phyloP scores from a whole-genome alignment of 192 early-diverging fungal species.

The Entomortierella chlamydospora region DNA sequence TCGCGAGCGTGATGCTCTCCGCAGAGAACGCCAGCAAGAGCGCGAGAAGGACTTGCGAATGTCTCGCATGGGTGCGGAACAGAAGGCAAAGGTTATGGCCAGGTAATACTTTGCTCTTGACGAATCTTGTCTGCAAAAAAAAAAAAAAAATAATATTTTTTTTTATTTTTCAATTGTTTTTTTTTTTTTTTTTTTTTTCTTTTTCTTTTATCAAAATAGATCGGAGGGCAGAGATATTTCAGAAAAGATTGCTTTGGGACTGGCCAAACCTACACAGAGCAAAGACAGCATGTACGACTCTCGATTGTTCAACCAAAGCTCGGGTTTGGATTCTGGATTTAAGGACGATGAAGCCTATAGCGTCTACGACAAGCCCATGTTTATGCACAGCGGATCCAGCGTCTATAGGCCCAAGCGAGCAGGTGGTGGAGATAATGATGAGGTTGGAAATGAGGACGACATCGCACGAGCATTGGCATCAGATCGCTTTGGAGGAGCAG shows the following conservation, averaged over 20 bases:
- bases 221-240: constrained; percentile 93
- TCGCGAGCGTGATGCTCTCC: constrained; percentile 87
- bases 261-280: constrained; percentile 90
- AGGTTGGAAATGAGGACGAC: constrained; percentile 74
- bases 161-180: not conserved
- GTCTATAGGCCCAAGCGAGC: constrained; percentile 86
- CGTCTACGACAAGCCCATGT: constrained; percentile 97
- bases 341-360: constrained; percentile 93
- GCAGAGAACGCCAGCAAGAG: constrained; percentile 85
- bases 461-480: constrained; percentile 76
- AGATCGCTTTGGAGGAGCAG: constrained; percentile 70
- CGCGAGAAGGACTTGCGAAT: constrained; percentile 88
- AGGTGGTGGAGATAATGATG: constrained; percentile 67
- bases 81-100: constrained; percentile 81
- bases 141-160: not conserved
- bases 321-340: constrained; percentile 89
- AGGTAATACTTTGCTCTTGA: constrained; percentile 56
- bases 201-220: constrained; percentile 48
- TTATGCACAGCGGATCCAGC: constrained; percentile 69
- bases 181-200: constrained; percentile 6
- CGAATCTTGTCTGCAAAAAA: not conserved
- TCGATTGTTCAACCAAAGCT: constrained; percentile 92
- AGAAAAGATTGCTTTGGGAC: constrained; percentile 97
- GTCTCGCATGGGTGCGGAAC: constrained; percentile 89
- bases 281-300: constrained; percentile 96